Base-by-base conservation (phyloP, 1,139 yeast genomes). In the Suhomyces atakaporum region DNA sequence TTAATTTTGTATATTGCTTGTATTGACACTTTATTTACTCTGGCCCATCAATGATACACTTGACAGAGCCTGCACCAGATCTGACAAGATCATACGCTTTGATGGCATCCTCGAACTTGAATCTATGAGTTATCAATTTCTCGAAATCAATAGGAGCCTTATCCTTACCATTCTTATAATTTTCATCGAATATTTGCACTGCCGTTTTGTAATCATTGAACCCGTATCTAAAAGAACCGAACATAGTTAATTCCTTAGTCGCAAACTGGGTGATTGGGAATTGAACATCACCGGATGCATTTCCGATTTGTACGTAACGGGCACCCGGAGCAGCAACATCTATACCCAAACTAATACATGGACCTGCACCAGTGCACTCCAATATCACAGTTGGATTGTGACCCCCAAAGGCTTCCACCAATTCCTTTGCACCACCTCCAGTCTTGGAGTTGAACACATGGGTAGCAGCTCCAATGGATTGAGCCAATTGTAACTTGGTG, bases 171-270 rank as follows among this genome's bases (percentile, higher is more conserved):
- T 82, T 73, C 48, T 68, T 73, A 36, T 84, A 84, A 42, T 77
- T 69, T 18, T 78, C 73, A 38, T 64, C 74, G 38, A 87, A 69
- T 47, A 88, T 71, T 29, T 76, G 75, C 27, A 88, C 88, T 2
- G 94, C 79, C 31, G 82, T 79, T 49, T 76, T 74, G 69, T 87
- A 88, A 60, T 87, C 95, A 45, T 87, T 83, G 47, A 73, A 81
- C 37, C 81, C 80, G 63, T 89, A 89, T 60, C 97, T 79, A 73
- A 87, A 88, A 43, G 83, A 79, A 25, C 95, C 95, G 54, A 74
- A 79, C 54, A 86, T 65, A 1, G 74, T 70, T 50, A 85, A 62
- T 58, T 88, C 96, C 56, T 81, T 84, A 45, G 78, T 77, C 22
- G 82, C 77, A 47, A 86, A 69, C 44, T 77, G 81, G 27, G 85